Base-by-base conservation (phyloP, 805 yeast genomes). In the Lipomyces anomalus region DNA sequence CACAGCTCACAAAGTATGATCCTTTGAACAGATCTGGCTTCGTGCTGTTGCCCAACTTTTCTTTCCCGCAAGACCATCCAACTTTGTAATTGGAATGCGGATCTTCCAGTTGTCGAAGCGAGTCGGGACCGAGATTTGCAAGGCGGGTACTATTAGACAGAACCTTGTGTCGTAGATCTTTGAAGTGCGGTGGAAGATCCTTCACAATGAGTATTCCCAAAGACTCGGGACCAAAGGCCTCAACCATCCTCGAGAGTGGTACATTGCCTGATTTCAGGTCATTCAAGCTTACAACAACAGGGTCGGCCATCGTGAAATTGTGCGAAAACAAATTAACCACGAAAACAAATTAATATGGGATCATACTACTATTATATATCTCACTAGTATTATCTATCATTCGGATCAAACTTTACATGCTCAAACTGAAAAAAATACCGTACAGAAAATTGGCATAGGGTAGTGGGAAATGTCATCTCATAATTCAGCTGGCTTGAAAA, bases 1-100 rank as follows among this genome's bases (percentile, higher is more conserved):
- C 72, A 61, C 83, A 78, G 55, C 78, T 78, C 43, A 74, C 69
- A 55, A 78, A 78, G 52, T 62, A 78, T 1, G 81, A 76, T 4
- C 82, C 84, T 55, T 78, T 78, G 42, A 69, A 63, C 23, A 53
- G 56, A 55, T 78, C 82, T 1, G 74, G 74, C 34, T 62, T 49
- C n/a, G n/a, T n/a, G 1, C 75, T 76, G 29, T 62, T 60, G 1
- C 67, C 67, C 29, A 78, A 64, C 28, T 60, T 68, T 53, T 78
- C 83, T 42, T 70, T 72, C 0, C 82, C 82, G 21, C 76, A 59
- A 6, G 82, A 76, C 82, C 82, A 78, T 1, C 82, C 84, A 1
- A 74, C 72, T 5, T 76, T 61, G 74, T 78, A 78, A 50, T 60
- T 63, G 0, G 77, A 70, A 42, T 74, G 78, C 16, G 72, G 73